phyloP scores from a whole-genome alignment of 371 early-diverging fungal genomes.

The Coelomomyces lativittatus region DNA sequence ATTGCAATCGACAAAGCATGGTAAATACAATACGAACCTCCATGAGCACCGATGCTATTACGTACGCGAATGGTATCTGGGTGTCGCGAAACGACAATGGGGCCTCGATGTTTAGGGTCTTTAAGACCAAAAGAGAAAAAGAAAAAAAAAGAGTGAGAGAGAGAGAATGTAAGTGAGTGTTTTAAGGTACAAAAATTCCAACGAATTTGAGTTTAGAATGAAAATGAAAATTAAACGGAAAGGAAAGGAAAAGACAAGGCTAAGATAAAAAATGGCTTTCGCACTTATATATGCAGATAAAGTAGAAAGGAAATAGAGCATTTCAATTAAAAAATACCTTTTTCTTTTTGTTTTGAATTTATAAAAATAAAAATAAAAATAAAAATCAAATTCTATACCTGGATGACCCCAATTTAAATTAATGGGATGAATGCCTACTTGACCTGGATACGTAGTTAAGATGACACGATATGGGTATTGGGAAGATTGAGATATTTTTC shows the following conservation, averaged over 20 bases:
- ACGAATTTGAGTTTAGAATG: no score
- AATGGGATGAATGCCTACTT: conserved; percentile 67
- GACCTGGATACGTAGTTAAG: conserved; percentile 61
- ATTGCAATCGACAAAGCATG: conserved; percentile 80
- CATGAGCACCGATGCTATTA: conserved; percentile 86
- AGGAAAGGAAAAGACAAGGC: no score
- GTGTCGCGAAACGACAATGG: conserved; percentile 68
- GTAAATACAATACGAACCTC: conserved; percentile 82
- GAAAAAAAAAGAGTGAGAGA: neutral
- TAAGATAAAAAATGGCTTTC: no score
- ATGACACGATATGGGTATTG: conserved; percentile 15
- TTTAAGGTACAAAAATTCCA: no score
- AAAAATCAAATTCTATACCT: neutral
- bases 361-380: no score
- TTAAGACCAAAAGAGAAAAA: neutral
- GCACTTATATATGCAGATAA: no score
- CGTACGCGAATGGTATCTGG: conserved; percentile 55
- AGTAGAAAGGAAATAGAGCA: no score
- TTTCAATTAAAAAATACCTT: no score
- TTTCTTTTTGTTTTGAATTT: no score
- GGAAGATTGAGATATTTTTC: neutral
- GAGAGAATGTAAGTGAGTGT: neutral
- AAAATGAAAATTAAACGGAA: no score
- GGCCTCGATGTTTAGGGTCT: conserved; percentile 58
- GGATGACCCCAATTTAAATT: conserved; percentile 65